Evolutionary conservation across 306 rosid species (phyloP), one percentile per base, ranked within the genome.

Genomic region (Dryas octopetala): DNA sequence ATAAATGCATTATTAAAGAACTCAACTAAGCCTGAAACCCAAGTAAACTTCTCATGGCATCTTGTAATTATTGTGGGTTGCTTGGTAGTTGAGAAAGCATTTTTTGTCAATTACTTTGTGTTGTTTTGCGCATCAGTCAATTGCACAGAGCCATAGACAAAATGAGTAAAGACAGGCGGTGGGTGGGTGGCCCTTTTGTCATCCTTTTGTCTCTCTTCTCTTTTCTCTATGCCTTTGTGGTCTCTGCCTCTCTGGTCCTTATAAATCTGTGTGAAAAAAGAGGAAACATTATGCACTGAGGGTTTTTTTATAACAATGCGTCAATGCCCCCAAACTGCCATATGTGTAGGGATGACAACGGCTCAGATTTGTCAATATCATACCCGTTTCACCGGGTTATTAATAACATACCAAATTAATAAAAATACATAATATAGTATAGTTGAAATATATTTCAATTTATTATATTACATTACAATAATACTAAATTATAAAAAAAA

Each of bases 101-200:
- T 32, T 1, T 77, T 73, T 70, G 76, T 44, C 62, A 47, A 9
- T 74, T 74, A 54, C 80, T 50, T 53, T 64, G 76, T 52, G 71
- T 75, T 75, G 76, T 52, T 75, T 75, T 75, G 77, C 71, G 74
- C 50, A 45, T 14, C 51, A 38, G 67, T 79, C 83, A 79, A 71
- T 47, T 71, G 71, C 75, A 73, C 76, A 73, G 16, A 46, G 48
- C 32, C 68, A 71, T 7, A 71, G 79, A 65, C 62, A 66, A 63
- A 73, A 55, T 76, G 52, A 79, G 81, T 60, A 62, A 71, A 17
- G 9, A 41, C 59, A 45, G 16, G 79, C 40, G 81, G 74, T 76
- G 74, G 75, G 80, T 26, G 54, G 53, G 52, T 47, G 68, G 74
- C 64, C 41, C 47, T 23, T 9, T 51, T 23, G 28, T 79, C 58